These are phyloP conservation scores for Xylariaceae sp. DNA, from an alignment of 2,329 filamentous ascomycete genomes.

Conservation along the genomic window DNA sequence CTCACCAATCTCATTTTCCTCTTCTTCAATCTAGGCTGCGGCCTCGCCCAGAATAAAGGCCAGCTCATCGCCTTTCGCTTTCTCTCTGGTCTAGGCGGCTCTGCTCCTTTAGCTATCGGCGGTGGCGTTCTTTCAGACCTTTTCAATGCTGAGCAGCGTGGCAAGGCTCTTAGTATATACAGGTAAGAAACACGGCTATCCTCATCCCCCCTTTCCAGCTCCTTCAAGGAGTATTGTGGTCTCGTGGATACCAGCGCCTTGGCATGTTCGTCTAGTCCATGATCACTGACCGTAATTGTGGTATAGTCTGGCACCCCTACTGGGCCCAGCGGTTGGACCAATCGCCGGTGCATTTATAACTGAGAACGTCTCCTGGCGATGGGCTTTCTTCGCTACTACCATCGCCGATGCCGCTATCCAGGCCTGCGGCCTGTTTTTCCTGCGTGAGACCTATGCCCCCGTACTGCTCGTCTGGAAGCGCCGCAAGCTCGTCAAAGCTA, in stretches of 20 bases:
- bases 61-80: conserved; percentile 57
- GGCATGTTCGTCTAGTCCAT: too few relatives aligned
- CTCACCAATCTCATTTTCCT: conserved; percentile 44
- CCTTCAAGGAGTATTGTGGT: too few relatives aligned
- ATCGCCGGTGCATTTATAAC: conserved; percentile 64
- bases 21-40: conserved; percentile 57
- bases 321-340: conserved; percentile 63
- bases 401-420: conserved; percentile 60
- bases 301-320: conserved; percentile 57
- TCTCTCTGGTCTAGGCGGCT: conserved; percentile 54
- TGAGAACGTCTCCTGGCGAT: conserved; percentile 63
- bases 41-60: conserved; percentile 45
- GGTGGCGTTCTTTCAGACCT: conserved; percentile 32
- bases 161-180: conserved; percentile 59
- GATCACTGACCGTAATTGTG: too few relatives aligned
- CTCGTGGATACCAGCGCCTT: too few relatives aligned
- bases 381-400: conserved; percentile 67
- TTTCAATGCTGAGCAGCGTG: conserved; percentile 58
- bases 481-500: conserved; percentile 50
- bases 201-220: too few relatives aligned
- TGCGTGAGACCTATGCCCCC: conserved; percentile 63
- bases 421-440: conserved; percentile 51
- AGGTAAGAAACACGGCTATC: too few relatives aligned
- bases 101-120: conserved; percentile 43
- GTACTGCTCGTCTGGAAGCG: conserved; percentile 58